phyloP scores from a whole-genome alignment of 2,329 filamentous ascomycete genomes.

The Fusarium lyarnte region DNA sequence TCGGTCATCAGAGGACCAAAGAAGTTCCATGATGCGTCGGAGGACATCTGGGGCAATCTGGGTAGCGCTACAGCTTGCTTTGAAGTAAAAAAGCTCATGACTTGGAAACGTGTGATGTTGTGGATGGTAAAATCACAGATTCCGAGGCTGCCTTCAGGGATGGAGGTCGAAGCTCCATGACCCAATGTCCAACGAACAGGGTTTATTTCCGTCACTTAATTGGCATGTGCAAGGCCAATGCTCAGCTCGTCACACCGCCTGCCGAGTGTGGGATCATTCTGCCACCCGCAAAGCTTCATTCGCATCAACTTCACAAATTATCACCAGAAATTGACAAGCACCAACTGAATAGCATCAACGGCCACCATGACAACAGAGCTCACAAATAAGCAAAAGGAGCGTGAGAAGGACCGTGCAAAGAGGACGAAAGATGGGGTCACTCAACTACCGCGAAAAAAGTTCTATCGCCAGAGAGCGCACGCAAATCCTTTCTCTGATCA shows the following conservation, averaged over 20 bases:
- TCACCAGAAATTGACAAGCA: slow-evolving; percentile 5
- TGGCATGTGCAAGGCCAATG: slow-evolving; percentile 27
- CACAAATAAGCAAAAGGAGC: slow-evolving; percentile 69
- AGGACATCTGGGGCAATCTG: slow-evolving; percentile 41
- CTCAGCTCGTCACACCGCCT: slow-evolving; percentile 40
- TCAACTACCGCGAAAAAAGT: slow-evolving; percentile 89
- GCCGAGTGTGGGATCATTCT: slow-evolving; percentile 32
- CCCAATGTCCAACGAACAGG: slow-evolving; percentile 23
- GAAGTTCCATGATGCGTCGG: slow-evolving; percentile 41
- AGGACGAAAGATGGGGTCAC: slow-evolving; percentile 62
- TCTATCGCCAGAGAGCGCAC: slow-evolving; percentile 95
- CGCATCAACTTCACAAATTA: slow-evolving; percentile 25
- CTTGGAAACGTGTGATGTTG: slow-evolving; percentile 36
- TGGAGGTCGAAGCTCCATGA: slow-evolving; percentile 21
- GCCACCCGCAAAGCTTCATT: slow-evolving; percentile 21
- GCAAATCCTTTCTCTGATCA: slow-evolving; percentile 99
- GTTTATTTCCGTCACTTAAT: slow-evolving; percentile 18
- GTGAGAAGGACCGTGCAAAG: slow-evolving; percentile 70
- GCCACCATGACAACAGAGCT: slow-evolving; percentile 43
- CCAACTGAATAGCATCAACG: slow-evolving; percentile 1
- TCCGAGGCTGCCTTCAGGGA: slow-evolving; percentile 31
- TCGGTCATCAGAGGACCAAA: slow-evolving; percentile 41
- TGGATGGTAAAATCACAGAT: slow-evolving; percentile 35
- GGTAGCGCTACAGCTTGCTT: slow-evolving; percentile 20
- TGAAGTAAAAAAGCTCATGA: slow-evolving; percentile 37